These are phyloP conservation scores for Sclerotinia trifoliorum DNA, from an alignment of 2,329 filamentous ascomycete species.

Conservation along the genomic window DNA sequence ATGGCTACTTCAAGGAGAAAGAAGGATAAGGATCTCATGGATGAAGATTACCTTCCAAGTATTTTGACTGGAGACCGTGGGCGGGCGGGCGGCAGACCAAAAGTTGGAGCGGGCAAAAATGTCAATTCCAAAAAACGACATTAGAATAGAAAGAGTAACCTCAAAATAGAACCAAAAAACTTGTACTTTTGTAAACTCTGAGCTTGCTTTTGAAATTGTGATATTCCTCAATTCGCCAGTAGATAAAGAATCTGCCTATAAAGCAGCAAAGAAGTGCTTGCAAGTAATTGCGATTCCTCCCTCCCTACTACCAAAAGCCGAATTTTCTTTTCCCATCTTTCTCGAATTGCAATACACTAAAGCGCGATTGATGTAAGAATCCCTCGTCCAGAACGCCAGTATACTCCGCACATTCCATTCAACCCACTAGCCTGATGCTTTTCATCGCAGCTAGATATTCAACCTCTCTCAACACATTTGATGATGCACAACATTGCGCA, in stretches of 20 bases:
- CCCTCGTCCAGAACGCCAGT: conserved; percentile 17
- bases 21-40: conserved; percentile 83
- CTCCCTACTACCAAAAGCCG: neutral
- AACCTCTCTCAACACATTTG: neutral
- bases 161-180: conserved; percentile 20
- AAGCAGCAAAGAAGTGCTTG: conserved; percentile 8
- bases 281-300: neutral
- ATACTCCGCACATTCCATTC: conserved; percentile 21
- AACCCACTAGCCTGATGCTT: neutral
- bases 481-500: neutral
- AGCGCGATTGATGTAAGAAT: conserved; percentile 8
- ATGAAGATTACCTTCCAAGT: conserved; percentile 85
- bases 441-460: neutral
- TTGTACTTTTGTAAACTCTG: neutral
- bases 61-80: conserved; percentile 79
- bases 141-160: conserved; percentile 33
- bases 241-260: neutral
- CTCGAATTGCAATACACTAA: neutral
- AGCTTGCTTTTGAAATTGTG: conserved; percentile 8
- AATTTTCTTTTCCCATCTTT: neutral
- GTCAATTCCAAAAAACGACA: conserved; percentile 75
- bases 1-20: conserved; percentile 61
- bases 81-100: conserved; percentile 64
- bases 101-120: conserved; percentile 80
- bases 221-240: neutral